These are phyloP conservation scores for Candida tetrigidarum DNA, from an alignment of 1,139 yeast species.

Conservation along the genomic window DNA sequence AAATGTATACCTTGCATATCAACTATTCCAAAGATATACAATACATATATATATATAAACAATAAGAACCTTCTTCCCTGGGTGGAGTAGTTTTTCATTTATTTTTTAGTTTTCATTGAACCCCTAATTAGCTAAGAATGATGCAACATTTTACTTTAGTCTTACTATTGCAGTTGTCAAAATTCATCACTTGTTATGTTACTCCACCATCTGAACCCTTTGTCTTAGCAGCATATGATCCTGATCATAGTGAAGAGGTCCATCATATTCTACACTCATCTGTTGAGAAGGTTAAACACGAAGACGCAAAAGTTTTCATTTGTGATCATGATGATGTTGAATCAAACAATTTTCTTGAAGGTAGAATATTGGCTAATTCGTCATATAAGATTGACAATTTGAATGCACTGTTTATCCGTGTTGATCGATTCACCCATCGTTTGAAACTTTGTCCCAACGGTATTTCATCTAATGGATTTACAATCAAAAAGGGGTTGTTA, in stretches of 20 bases:
- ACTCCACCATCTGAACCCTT: constrained; percentile 13
- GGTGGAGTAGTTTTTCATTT: no score
- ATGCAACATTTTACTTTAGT: not conserved
- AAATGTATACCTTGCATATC: not conserved
- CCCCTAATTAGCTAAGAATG: not conserved
- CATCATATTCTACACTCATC: constrained; percentile 6
- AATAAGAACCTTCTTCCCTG: not conserved
- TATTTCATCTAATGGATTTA: constrained; percentile 10
- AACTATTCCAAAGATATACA: not conserved
- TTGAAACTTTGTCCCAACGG: constrained; percentile 15
- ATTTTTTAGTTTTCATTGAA: no score
- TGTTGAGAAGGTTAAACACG: constrained; percentile 7
- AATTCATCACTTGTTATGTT: not conserved
- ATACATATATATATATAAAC: not conserved
- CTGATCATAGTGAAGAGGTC: not conserved
- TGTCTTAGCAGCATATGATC: constrained; percentile 12
- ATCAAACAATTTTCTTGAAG: constrained; percentile 8
- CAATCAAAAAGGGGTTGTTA: constrained; percentile 7
- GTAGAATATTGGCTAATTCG: constrained; percentile 10
- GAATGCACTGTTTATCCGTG: constrained; percentile 10
- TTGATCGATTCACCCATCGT: constrained; percentile 11
- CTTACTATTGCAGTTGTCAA: no score
- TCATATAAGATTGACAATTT: constrained; percentile 8
- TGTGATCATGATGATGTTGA: constrained; percentile 5
- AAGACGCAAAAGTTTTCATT: constrained; percentile 7